These are phyloP conservation scores for Saccharomycopsis sp. DNA, from an alignment of 805 yeast species.

Conservation along the genomic window DNA sequence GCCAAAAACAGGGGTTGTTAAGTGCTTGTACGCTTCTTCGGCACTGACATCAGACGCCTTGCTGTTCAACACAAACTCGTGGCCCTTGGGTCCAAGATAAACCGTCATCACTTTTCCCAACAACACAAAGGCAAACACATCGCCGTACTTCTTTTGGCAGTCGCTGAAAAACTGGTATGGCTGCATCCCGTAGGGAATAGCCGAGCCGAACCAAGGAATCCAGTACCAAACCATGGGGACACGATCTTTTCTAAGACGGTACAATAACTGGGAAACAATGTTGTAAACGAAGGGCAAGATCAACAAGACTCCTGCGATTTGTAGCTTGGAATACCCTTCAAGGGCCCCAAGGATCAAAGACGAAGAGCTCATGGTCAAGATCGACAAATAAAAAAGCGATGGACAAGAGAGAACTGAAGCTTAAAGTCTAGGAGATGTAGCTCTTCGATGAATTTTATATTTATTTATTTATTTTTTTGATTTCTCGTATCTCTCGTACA, in stretches of 20 bases:
- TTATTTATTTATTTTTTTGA: too few species aligned
- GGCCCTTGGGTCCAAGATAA: conserved; percentile 94
- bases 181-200: conserved; percentile 80
- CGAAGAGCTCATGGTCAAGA: too few species aligned
- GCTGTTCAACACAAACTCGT: conserved; percentile 90
- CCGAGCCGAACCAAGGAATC: conserved; percentile 95
- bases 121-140: conserved; percentile 81
- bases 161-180: conserved; percentile 84
- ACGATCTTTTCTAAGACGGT: conserved; percentile 68
- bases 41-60: conserved; percentile 86
- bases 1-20: conserved; percentile 99
- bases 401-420: too few species aligned
- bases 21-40: conserved; percentile 89
- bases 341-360: too few species aligned
- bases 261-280: conserved; percentile 54
- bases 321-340: conserved; percentile 7
- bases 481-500: too few species aligned
- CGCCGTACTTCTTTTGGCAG: conserved; percentile 80
- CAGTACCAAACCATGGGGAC: conserved; percentile 87
- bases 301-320: conserved; percentile 26
- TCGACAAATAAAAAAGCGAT: too few species aligned
- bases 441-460: too few species aligned
- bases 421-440: too few species aligned
- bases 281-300: conserved; percentile 57
- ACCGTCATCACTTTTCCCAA: conserved; percentile 93